Evolutionary conservation across 805 yeast genomes (phyloP).

Genomic region (Cyberlindnera americana): DNA sequence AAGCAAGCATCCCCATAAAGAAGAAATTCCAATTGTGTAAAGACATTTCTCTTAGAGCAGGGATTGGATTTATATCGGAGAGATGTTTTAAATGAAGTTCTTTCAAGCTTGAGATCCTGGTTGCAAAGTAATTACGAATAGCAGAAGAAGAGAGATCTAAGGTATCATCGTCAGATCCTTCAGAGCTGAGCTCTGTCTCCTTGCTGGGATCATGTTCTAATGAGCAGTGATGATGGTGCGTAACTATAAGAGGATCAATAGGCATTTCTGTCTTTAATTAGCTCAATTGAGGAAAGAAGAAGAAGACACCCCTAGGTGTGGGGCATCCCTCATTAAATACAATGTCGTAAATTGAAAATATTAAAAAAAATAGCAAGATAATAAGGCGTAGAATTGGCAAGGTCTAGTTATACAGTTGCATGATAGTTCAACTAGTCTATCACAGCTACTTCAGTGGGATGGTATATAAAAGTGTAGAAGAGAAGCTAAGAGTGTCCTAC

Average conservation of each 20-base stretch:
- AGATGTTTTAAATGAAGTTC: constrained; percentile 23
- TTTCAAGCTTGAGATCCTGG: constrained; percentile 26
- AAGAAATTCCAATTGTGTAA: constrained; percentile 53
- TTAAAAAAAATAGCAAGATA: too few relatives aligned
- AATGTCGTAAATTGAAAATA: too few relatives aligned
- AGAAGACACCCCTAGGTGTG: too few relatives aligned
- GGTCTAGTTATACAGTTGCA: too few relatives aligned
- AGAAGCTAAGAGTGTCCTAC: too few relatives aligned
- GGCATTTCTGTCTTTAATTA: constrained; percentile 8
- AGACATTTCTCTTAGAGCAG: constrained; percentile 36
- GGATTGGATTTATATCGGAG: constrained; percentile 41
- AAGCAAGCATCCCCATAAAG: constrained; percentile 55
- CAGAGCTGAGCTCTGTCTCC: constrained; percentile 1
- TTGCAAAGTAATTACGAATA: constrained; percentile 17
- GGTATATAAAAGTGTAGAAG: too few relatives aligned
- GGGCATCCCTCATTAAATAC: too few relatives aligned
- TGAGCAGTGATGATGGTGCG: constrained; percentile 12
- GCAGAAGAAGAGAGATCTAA: constrained; percentile 7
- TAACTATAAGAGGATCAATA: constrained; percentile 10
- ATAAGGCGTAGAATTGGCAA: too few relatives aligned
- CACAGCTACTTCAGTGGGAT: background rate
- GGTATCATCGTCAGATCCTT: constrained; percentile 12
- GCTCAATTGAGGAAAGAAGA: too few relatives aligned
- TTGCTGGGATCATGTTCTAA: constrained; percentile 5
- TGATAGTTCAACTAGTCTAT: too few relatives aligned